These are phyloP conservation scores for Spirogloea muscicola DNA, from an alignment of 139 green algal genomes.

Conservation along the genomic window DNA sequence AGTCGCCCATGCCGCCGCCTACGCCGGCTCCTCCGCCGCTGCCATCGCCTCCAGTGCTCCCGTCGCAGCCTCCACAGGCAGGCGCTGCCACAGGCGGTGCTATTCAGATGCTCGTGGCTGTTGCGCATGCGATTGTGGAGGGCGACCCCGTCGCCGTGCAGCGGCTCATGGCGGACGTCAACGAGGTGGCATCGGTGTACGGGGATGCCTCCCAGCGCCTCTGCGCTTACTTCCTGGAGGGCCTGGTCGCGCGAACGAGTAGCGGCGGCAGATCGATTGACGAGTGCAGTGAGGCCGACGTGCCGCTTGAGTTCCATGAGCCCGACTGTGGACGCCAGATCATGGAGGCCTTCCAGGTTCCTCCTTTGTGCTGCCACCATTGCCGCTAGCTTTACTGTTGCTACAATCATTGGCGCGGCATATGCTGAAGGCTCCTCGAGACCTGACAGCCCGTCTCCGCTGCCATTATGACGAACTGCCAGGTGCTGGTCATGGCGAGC, in stretches of 20 bases:
- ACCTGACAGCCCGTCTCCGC: no score
- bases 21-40: no score
- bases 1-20: no score
- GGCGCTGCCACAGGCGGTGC: no score
- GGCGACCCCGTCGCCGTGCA: neutral
- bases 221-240: conserved; percentile 35
- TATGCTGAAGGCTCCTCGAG: no score
- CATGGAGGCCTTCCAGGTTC: conserved; percentile 12
- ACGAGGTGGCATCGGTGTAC: conserved; percentile 12
- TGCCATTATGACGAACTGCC: no score
- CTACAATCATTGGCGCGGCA: no score
- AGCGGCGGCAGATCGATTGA: neutral
- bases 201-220: conserved; percentile 24
- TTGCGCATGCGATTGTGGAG: conserved; percentile 22
- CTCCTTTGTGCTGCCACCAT: no score
- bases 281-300: no score
- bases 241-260: conserved; percentile 8
- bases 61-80: no score
- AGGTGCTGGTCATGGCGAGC: conserved; percentile 3
- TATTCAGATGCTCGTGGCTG: conserved; percentile 13
- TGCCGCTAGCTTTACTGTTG: no score
- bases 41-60: no score
- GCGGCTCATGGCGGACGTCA: neutral
- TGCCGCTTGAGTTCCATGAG: neutral
- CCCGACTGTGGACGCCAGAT: neutral